Conservation (phyloP, 1,284 basidiomycete genomes). For the Leccinum fallax region DNA sequence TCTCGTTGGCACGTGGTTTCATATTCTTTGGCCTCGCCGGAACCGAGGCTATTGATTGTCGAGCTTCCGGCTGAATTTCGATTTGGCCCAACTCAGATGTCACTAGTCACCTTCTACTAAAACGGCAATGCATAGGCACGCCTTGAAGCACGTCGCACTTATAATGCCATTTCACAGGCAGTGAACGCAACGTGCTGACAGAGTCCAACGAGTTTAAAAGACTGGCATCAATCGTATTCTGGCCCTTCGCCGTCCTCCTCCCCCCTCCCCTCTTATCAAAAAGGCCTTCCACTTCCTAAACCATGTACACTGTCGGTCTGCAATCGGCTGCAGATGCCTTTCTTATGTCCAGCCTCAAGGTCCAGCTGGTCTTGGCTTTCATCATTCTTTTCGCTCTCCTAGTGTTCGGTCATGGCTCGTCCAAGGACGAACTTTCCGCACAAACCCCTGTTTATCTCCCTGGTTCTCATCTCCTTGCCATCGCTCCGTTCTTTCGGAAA, state of each 20-base stretch:
- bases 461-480: conserved; percentile 54
- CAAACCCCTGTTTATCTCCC: conserved; percentile 56
- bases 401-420: conserved; percentile 42
- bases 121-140: conserved; percentile 24
- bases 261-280: conserved; percentile 23
- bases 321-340: conserved; percentile 59
- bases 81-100: conserved; percentile 4
- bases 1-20: conserved; percentile 24
- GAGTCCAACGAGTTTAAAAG: conserved; percentile 28
- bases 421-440: conserved; percentile 43
- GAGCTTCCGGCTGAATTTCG: conserved; percentile 22
- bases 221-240: conserved; percentile 20
- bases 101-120: conserved; percentile 7
- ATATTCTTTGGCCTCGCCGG: conserved; percentile 10
- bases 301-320: conserved; percentile 58
- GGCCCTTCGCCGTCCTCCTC: conserved; percentile 24
- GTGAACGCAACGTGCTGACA: conserved; percentile 23
- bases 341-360: conserved; percentile 55
- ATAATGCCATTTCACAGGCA: conserved; percentile 30
- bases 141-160: conserved; percentile 27
- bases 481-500: conserved; percentile 64
- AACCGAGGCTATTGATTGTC: conserved; percentile 33
- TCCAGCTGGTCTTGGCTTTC: conserved; percentile 56
- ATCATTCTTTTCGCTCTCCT: conserved; percentile 55
- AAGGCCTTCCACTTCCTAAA: conserved; percentile 17